phyloP scores from a whole-genome alignment of 352 stramenopile species.

The Aphanomyces euteiches region DNA sequence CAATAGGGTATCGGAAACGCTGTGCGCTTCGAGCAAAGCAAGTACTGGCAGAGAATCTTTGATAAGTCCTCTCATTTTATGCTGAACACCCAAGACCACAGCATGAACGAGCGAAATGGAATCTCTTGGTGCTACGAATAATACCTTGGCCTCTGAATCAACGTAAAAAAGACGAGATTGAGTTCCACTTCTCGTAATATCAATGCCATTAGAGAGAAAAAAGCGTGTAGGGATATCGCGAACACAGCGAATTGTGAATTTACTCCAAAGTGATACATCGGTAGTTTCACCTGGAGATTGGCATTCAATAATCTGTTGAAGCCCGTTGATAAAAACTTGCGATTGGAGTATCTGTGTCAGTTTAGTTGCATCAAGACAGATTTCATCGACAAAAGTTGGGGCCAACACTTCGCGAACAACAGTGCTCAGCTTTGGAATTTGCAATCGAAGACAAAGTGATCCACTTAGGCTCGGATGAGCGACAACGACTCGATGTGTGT shows the following conservation, averaged over 20 bases:
- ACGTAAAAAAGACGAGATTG: conserved; percentile 56
- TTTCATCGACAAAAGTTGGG: background rate
- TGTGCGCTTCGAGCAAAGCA: conserved; percentile 47
- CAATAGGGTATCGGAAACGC: conserved; percentile 49
- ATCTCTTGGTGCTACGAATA: conserved; percentile 54
- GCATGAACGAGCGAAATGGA: conserved; percentile 47
- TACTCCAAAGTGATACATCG: background rate
- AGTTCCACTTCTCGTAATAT: background rate
- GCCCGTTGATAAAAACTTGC: background rate
- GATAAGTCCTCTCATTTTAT: conserved; percentile 54
- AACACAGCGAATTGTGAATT: background rate
- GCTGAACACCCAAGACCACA: conserved; percentile 63
- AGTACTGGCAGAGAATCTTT: conserved; percentile 61
- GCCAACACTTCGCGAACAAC: background rate
- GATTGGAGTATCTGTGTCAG: conserved; percentile 10
- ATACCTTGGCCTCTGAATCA: conserved; percentile 37
- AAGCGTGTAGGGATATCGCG: background rate
- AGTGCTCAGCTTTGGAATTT: background rate
- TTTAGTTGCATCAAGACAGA: background rate
- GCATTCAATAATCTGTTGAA: background rate
- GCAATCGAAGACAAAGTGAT: background rate
- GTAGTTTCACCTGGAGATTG: background rate
- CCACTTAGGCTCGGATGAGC: conserved; percentile 58
- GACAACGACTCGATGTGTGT: conserved; percentile 57
- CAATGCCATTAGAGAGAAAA: background rate